phyloP scores from a whole-genome alignment of 306 rosid species.

The Heteromeles arbutifolia region DNA sequence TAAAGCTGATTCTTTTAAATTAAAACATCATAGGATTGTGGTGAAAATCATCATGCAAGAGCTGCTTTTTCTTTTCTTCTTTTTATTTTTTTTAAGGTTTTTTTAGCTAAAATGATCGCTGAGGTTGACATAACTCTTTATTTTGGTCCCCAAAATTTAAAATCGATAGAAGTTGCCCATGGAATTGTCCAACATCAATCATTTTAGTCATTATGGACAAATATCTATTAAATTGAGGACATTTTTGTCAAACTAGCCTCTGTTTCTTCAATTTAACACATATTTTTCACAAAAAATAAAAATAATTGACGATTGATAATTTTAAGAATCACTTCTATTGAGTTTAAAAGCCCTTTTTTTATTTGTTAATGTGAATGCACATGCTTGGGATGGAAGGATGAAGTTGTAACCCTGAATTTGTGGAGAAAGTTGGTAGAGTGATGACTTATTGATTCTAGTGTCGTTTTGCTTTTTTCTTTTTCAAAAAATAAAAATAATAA shows the following conservation, averaged over 20 bases:
- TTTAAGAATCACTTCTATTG: too few relatives aligned
- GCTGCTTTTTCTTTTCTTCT: not conserved
- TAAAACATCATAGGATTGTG: not conserved
- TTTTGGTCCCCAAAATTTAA: too few relatives aligned
- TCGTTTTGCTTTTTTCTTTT: too few relatives aligned
- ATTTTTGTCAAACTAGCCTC: too few relatives aligned
- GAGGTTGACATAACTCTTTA: too few relatives aligned
- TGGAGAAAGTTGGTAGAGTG: not conserved
- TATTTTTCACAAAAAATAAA: too few relatives aligned
- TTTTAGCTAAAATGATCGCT: rapidly evolving
- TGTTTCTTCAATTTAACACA: too few relatives aligned
- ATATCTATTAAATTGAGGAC: too few relatives aligned
- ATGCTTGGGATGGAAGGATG: not conserved
- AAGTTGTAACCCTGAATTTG: not conserved
- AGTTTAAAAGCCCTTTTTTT: too few relatives aligned
- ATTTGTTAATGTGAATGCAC: not conserved
- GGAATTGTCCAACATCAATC: too few relatives aligned
- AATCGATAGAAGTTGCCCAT: rapidly evolving
- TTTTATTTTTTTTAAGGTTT: not conserved
- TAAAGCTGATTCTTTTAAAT: not conserved
- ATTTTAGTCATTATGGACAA: too few relatives aligned
- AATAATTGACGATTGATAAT: rapidly evolving
- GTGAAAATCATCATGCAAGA: not conserved
- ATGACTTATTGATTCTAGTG: not conserved
- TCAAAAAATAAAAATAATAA: not conserved